Evolutionary conservation across 306 rosid genomes (phyloP), one percentile per base, ranked within the genome.

Genomic region (Cucumis hystrix): DNA sequence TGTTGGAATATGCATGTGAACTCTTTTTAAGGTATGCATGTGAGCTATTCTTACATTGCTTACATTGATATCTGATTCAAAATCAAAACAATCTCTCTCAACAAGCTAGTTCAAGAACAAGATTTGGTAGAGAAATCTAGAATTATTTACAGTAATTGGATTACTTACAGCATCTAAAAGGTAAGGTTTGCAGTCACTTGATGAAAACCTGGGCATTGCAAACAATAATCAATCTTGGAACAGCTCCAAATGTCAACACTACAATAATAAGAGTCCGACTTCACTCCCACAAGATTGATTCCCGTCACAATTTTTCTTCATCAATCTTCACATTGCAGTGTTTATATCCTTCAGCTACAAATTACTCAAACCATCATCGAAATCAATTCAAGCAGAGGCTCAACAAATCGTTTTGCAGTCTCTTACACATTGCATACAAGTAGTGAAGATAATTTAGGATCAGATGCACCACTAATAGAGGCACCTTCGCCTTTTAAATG

Each of bases 381-480:
- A 28, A 28, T 28, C 30, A 28, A 28, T 28, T 28, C 30, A 28
- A 28, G 30, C 3, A 28, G 30, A 28, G 30, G 3, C 30, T 28
- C 30, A 28, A 28, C 30, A 28, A 28, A 28, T 28, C 30, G 30
- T 28, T 28, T 28, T 28, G 30, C 3, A 1, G 30, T 14, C 79
- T 71, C 78, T 59, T 60, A 12, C 76, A 25, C 33, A 56, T 84
- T 76, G 83, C 98, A 93, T 52, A 93, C 83, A 80, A 89, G 67
- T 68, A 91, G 30, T 52, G 97, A 83, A 77, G 91, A 80, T 56
- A 91, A 87, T 39, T 15, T 80, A n/a, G 98, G 88, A 82, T 93
- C 97, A 33, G 96, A 88, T 43, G 96, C 93, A 77, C 98, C 96
- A 57, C 57, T 87, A 57, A 89, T 85, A n/a, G n/a, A 68, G 78